Evolutionary conservation across 2,329 filamentous ascomycete genomes (phyloP).

Genomic region (Cadophora sp.): DNA sequence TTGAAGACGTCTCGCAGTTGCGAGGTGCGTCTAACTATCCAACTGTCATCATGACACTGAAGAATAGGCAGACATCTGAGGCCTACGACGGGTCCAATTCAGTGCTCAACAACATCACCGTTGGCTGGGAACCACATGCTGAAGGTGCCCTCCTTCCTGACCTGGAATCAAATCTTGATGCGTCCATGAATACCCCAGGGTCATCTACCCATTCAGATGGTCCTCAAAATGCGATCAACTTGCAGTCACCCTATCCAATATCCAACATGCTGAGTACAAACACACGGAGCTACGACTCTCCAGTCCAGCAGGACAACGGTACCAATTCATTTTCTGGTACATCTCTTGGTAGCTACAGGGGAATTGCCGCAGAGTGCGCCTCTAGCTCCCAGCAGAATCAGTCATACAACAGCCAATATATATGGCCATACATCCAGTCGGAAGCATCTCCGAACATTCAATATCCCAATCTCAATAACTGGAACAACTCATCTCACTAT

Average conservation of each 20-base stretch:
- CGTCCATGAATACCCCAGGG: neutral
- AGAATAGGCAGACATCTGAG: neutral
- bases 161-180: neutral
- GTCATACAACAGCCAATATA: neutral
- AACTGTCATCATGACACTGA: neutral
- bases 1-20: neutral
- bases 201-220: neutral
- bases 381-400: neutral
- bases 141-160: neutral
- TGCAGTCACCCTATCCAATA: neutral
- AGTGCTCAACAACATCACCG: neutral
- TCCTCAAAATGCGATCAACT: neutral
- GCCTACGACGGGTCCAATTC: neutral
- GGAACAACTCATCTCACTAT: neutral
- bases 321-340: neutral
- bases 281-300: neutral
- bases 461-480: neutral
- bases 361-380: neutral
- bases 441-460: neutral
- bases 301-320: neutral
- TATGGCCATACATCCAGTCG: neutral
- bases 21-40: neutral
- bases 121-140: neutral
- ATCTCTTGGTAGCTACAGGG: neutral
- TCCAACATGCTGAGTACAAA: neutral